Conservation (phyloP, 2,329 filamentous ascomycete genomes). For the Sordariomycetes sp. region DNA sequence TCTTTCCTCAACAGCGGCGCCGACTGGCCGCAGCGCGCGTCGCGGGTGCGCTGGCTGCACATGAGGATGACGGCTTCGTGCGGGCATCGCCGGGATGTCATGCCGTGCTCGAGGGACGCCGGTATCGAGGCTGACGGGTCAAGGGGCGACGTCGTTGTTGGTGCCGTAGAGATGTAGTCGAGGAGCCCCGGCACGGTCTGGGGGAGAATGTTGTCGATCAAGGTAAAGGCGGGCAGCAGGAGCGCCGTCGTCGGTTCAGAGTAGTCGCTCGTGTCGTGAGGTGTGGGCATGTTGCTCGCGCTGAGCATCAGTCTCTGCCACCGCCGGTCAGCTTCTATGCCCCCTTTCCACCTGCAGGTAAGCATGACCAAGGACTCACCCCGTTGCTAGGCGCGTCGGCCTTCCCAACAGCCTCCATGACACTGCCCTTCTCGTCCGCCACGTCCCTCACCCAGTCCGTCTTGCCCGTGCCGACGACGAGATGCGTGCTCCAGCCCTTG, state of each 20-base stretch:
- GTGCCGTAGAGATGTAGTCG: conserved; percentile 53
- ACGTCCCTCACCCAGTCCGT: conserved; percentile 89
- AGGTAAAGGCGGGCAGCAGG: conserved; percentile 74
- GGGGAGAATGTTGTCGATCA: conserved; percentile 78
- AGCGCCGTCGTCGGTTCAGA: conserved; percentile 67
- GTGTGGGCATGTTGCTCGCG: conserved; percentile 82
- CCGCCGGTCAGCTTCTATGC: not conserved
- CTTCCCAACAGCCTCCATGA: conserved; percentile 66
- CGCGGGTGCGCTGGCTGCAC: conserved; percentile 89
- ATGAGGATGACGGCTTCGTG: conserved; percentile 84
- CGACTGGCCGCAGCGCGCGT: conserved; percentile 88
- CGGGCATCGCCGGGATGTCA: conserved; percentile 49
- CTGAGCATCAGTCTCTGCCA: conserved; percentile 75
- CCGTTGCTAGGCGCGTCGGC: conserved; percentile 56
- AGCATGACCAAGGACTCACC: conserved; percentile 34
- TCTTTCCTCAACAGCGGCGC: conserved; percentile 84
- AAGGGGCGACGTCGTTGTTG: conserved; percentile 65
- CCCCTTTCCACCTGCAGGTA: not conserved
- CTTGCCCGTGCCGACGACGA: conserved; percentile 92
- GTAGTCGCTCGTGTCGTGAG: conserved; percentile 54
- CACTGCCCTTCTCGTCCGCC: conserved; percentile 74
- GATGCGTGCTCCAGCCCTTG: conserved; percentile 80
- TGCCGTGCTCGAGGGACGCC: conserved; percentile 8
- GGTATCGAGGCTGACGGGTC: conserved; percentile 16
- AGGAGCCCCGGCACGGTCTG: conserved; percentile 64